phyloP scores from a whole-genome alignment of 768 basidiomycete genomes.

The Gautieria morchelliformis region DNA sequence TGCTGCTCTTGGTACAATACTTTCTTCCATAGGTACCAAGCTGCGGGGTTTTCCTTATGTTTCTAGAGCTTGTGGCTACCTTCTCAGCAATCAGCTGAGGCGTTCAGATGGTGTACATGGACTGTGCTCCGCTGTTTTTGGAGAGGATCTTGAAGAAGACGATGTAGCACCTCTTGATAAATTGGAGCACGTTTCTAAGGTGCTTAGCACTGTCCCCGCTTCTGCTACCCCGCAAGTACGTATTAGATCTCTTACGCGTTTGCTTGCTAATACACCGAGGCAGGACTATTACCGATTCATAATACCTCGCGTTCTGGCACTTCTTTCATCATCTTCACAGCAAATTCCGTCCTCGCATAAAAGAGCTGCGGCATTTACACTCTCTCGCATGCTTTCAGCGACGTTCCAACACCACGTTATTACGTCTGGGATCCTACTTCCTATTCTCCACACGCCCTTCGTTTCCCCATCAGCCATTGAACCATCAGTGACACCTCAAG shows the following conservation, averaged over 20 bases:
- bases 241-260: conserved; percentile 26
- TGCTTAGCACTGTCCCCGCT: conserved; percentile 55
- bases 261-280: conserved; percentile 32
- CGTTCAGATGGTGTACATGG: conserved; percentile 63
- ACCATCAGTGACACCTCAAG: neutral
- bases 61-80: conserved; percentile 46
- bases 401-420: conserved; percentile 9
- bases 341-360: conserved; percentile 34
- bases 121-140: conserved; percentile 59
- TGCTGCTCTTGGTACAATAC: conserved; percentile 48
- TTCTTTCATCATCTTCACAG: conserved; percentile 29
- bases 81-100: conserved; percentile 63
- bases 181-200: conserved; percentile 59
- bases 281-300: conserved; percentile 57
- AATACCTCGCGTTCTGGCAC: conserved; percentile 42
- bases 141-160: conserved; percentile 40
- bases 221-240: conserved; percentile 46
- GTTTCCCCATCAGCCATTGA: conserved; percentile 13
- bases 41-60: conserved; percentile 29
- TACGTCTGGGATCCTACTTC: conserved; percentile 26
- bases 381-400: conserved; percentile 53
- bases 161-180: conserved; percentile 56
- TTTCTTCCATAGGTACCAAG: conserved; percentile 37
- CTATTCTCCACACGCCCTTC: conserved; percentile 47
- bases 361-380: conserved; percentile 56